Evolutionary conservation across 331 rosid species (phyloP).

Genomic region (Prunus yedoensis): DNA sequence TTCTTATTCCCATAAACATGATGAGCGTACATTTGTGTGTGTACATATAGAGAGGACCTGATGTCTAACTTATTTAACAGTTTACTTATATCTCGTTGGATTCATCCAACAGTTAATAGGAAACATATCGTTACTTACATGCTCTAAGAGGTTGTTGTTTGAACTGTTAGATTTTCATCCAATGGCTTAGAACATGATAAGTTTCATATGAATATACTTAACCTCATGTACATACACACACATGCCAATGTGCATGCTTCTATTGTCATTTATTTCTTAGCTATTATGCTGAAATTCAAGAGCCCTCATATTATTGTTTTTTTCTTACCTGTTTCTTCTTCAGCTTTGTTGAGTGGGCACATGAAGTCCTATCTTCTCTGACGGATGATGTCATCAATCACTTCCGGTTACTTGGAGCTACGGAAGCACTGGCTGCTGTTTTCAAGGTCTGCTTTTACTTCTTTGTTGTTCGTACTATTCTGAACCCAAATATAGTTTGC

Average conservation of each 20-base stretch:
- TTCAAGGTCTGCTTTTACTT: slow-evolving; percentile 66
- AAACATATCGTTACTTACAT: not conserved
- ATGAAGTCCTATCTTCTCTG: slow-evolving; percentile 63
- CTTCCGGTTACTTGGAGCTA: slow-evolving; percentile 77
- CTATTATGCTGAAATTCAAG: not conserved
- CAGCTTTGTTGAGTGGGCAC: slow-evolving; percentile 92
- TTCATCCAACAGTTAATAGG: not conserved
- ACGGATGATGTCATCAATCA: slow-evolving; percentile 60
- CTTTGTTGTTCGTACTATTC: slow-evolving; percentile 11
- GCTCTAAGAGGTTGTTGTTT: not conserved
- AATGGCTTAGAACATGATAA: not conserved
- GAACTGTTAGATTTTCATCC: not conserved
- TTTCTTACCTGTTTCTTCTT: slow-evolving; percentile 25
- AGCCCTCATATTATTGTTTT: not conserved
- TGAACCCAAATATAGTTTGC: not conserved
- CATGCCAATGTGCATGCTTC: not conserved
- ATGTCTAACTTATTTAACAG: not conserved
- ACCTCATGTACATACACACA: not conserved
- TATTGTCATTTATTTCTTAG: not conserved
- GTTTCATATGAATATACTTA: not conserved
- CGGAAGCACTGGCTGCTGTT: slow-evolving; percentile 70
- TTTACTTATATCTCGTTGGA: not conserved
- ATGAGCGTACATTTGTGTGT: not conserved
- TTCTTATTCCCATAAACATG: not conserved
- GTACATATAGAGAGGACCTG: not conserved